phyloP scores from a whole-genome alignment of 2,329 filamentous ascomycete species.

The Pyricularia sp. region DNA sequence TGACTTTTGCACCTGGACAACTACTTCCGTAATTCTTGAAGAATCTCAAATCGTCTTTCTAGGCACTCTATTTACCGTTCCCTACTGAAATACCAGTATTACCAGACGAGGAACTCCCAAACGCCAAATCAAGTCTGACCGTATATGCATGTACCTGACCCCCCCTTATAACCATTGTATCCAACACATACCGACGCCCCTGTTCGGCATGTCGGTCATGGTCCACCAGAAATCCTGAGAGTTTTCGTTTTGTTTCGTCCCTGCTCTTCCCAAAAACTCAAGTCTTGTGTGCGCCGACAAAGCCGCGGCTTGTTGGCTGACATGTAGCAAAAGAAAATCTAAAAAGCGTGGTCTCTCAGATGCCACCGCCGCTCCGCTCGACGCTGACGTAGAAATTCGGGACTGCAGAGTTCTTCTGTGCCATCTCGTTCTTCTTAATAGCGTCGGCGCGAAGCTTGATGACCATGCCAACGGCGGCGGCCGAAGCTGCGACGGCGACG shows the following conservation, averaged over 20 bases:
- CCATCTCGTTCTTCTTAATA: conserved; percentile 31
- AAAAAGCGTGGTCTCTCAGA: conserved; percentile 17
- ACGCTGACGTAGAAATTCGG: conserved; percentile 38
- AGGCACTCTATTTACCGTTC: not conserved
- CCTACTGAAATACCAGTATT: not conserved
- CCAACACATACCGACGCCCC: not conserved
- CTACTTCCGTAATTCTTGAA: not conserved
- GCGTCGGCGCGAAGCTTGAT: conserved; percentile 26
- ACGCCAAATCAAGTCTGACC: not conserved
- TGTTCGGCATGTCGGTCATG: not conserved
- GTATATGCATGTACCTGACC: not conserved
- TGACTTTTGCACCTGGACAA: not conserved
- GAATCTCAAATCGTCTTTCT: not conserved
- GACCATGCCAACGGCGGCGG: conserved; percentile 18
- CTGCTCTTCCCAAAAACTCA: not conserved
- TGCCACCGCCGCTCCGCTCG: conserved; percentile 39
- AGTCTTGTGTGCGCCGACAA: not conserved
- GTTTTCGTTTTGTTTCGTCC: not conserved
- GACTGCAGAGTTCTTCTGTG: conserved; percentile 25
- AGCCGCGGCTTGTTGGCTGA: not conserved
- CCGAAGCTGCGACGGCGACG: conserved; percentile 19
- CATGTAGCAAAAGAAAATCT: not conserved
- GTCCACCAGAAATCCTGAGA: not conserved
- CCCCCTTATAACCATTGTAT: not conserved
- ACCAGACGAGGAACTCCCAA: not conserved